These are phyloP conservation scores for Clarireedia paspali DNA, from an alignment of 2,329 filamentous ascomycete species.

Conservation along the genomic window DNA sequence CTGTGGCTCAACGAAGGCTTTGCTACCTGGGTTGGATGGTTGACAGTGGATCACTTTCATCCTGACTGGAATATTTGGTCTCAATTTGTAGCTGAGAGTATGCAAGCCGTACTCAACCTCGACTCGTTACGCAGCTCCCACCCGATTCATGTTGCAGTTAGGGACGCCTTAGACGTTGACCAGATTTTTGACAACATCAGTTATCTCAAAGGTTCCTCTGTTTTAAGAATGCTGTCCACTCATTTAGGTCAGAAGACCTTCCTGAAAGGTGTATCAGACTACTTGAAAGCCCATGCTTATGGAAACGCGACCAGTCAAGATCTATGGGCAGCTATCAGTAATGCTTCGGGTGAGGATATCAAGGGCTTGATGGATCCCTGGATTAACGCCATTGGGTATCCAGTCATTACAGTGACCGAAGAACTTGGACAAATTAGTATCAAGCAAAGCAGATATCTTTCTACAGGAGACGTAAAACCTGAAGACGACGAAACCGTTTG, in stretches of 20 bases:
- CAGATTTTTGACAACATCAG: constrained; percentile 97
- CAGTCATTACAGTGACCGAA: constrained; percentile 79
- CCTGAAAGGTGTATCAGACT: constrained; percentile 80
- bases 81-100: constrained; percentile 91
- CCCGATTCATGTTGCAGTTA: constrained; percentile 91
- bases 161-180: constrained; percentile 89
- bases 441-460: constrained; percentile 82
- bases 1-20: constrained; percentile 95
- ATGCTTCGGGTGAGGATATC: constrained; percentile 83
- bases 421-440: constrained; percentile 74
- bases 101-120: constrained; percentile 84
- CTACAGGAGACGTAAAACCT: constrained; percentile 81
- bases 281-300: constrained; percentile 83
- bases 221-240: constrained; percentile 91
- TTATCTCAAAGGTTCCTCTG: constrained; percentile 92
- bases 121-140: constrained; percentile 89
- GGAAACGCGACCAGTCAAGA: constrained; percentile 86
- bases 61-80: constrained; percentile 98
- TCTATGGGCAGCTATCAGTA: constrained; percentile 80
- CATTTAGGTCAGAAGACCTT: constrained; percentile 85
- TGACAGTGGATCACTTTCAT: constrained; percentile 68
- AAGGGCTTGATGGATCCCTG: constrained; percentile 84
- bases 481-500: constrained; percentile 88
- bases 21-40: constrained; percentile 96
- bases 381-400: constrained; percentile 94